These are phyloP conservation scores for Lepidopterella palustris DNA, from an alignment of 495 filamentous ascomycete genomes.

Conservation along the genomic window DNA sequence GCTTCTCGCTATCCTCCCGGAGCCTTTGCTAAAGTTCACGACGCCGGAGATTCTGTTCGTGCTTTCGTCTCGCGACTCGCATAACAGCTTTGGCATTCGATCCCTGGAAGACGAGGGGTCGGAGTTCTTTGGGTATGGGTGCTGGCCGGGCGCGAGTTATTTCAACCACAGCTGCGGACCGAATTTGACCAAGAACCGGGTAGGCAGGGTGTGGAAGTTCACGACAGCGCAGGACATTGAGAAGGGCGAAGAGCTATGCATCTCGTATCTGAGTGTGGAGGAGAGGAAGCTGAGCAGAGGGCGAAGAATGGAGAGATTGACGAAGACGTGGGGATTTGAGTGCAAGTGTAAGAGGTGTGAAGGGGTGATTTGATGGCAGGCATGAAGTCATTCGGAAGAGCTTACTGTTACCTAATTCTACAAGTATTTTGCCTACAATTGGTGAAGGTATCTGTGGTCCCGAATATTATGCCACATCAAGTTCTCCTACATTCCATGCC, in stretches of 20 bases:
- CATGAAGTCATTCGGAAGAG: neutral
- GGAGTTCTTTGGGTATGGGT: conserved; percentile 37
- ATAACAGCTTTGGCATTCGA: conserved; percentile 38
- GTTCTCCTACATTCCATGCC: no score
- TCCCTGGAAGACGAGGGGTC: conserved; percentile 33
- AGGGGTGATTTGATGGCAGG: neutral
- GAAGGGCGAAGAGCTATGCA: conserved; percentile 35
- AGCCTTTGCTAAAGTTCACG: conserved; percentile 16
- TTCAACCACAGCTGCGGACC: conserved; percentile 39
- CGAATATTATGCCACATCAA: no score
- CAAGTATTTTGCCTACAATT: no score
- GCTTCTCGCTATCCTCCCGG: conserved; percentile 28
- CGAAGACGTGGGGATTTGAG: conserved; percentile 34
- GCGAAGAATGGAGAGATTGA: conserved; percentile 29
- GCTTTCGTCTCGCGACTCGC: conserved; percentile 25
- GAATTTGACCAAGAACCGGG: conserved; percentile 33
- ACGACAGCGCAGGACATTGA: conserved; percentile 17
- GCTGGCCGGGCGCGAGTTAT: conserved; percentile 34
- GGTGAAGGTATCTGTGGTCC: no score
- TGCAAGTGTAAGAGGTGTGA: conserved; percentile 34
- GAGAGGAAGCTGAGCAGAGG: conserved; percentile 27
- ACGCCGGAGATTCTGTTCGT: conserved; percentile 26
- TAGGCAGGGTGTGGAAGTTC: conserved; percentile 34
- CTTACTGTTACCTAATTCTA: no score
- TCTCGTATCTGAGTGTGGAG: conserved; percentile 38